A percentile compares a stretch with the other conserved stretches of the same genome.
phyloP scores from a whole-genome alignment of 306 rosid species.

The Rosa chinensis region DNA sequence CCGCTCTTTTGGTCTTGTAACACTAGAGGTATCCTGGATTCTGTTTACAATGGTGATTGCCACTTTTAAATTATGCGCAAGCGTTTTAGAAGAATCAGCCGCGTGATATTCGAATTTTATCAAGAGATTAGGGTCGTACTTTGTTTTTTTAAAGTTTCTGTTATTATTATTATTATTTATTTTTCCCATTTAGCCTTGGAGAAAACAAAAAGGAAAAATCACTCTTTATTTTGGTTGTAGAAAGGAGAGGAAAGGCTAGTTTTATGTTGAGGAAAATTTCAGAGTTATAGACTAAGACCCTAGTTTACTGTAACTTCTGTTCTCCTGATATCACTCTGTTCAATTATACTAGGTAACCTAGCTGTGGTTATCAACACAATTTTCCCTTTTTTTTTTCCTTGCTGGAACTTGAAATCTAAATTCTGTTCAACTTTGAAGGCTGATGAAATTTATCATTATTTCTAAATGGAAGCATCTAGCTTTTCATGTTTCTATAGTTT shows the following conservation, averaged over 20 bases:
- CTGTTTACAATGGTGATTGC: not conserved
- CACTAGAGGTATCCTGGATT: not conserved
- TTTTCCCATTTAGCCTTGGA: not conserved
- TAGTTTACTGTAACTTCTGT: not conserved
- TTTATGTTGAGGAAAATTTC: not conserved
- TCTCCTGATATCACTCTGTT: not conserved
- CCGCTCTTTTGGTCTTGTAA: not conserved
- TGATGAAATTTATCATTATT: not conserved
- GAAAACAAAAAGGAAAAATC: not conserved
- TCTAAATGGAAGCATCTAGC: not conserved
- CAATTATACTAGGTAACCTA: not conserved
- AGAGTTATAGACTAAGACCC: not conserved
- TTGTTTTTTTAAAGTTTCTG: not conserved
- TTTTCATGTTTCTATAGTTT: not conserved
- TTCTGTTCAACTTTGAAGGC: not conserved
- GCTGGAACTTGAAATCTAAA: not conserved
- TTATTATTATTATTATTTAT: not conserved
- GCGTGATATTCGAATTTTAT: not conserved
- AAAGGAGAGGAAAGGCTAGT: not conserved
- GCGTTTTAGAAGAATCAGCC: conserved; percentile 6
- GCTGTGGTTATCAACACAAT: not conserved
- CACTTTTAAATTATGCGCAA: not conserved
- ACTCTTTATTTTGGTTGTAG: not conserved
- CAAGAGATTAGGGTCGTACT: not conserved
- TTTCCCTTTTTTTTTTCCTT: not conserved